phyloP scores from a whole-genome alignment of 2,329 filamentous ascomycete genomes.

The Verticillium albo-atrum region DNA sequence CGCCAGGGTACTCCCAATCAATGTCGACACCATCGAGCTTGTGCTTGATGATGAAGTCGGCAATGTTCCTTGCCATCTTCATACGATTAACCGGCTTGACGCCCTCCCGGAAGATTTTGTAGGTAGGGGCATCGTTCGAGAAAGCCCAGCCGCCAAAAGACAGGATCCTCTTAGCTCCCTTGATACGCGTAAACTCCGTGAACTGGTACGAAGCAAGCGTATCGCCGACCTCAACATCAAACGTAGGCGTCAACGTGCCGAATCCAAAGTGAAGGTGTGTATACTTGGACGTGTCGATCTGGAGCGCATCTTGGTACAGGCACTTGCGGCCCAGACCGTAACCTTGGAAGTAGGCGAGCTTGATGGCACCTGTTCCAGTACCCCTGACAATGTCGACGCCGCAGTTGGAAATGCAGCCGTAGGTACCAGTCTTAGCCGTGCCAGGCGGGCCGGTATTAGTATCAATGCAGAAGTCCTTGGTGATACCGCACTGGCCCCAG shows the following conservation, averaged over 20 bases:
- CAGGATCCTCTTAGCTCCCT: conserved; percentile 6
- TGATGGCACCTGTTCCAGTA: not conserved
- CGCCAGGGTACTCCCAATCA: conserved; percentile 41
- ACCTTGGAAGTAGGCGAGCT: conserved; percentile 28
- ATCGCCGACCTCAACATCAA: no score
- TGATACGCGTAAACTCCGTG: conserved; percentile 18
- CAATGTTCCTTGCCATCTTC: not conserved
- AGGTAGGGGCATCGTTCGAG: not conserved
- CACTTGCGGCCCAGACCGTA: conserved; percentile 26
- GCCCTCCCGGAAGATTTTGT: not conserved
- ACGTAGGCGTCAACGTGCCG: conserved; percentile 11
- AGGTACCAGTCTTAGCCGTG: conserved; percentile 13
- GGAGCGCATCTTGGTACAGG: conserved; percentile 22
- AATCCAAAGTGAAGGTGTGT: conserved; percentile 34
- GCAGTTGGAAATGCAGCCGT: conserved; percentile 26
- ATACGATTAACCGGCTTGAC: not conserved
- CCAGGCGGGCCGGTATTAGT: conserved; percentile 14
- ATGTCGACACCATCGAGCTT: conserved; percentile 34
- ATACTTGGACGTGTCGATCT: not conserved
- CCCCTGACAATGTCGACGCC: conserved; percentile 23
- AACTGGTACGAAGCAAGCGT: conserved; percentile 10
- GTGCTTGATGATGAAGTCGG: not conserved
- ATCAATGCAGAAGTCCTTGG: conserved; percentile 33
- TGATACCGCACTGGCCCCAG: conserved; percentile 41
- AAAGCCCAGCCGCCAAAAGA: conserved; percentile 2